Conservation (phyloP, 371 early-diverging fungal species). For the Rhizopus microsporus region DNA sequence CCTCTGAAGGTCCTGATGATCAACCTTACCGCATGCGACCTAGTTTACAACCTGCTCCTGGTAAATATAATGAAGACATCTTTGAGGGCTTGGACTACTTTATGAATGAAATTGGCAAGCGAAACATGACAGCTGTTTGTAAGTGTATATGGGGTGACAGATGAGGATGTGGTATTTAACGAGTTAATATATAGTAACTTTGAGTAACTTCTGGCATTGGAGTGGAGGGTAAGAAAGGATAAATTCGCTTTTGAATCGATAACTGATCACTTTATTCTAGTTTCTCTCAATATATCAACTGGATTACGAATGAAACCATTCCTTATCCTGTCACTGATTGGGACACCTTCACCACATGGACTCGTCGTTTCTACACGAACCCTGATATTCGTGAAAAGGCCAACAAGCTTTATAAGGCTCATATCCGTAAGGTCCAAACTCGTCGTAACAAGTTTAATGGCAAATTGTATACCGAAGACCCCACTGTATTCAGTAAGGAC, state of each 20-base stretch:
- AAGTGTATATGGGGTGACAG: slow-evolving; percentile 9
- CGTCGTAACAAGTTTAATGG: slow-evolving; percentile 41
- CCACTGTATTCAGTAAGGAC: slow-evolving; percentile 40
- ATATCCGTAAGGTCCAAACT: slow-evolving; percentile 34
- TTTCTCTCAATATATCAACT: slow-evolving; percentile 60
- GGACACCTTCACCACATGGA: slow-evolving; percentile 26
- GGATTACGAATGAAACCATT: slow-evolving; percentile 42
- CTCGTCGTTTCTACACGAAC: slow-evolving; percentile 48
- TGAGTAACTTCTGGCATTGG: slow-evolving; percentile 68
- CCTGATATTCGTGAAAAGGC: slow-evolving; percentile 12
- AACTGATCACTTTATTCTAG: slow-evolving; percentile 9
- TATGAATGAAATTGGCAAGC: slow-evolving; percentile 46
- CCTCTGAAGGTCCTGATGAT: slow-evolving; percentile 62
- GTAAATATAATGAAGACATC: slow-evolving; percentile 52
- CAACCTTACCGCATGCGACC: slow-evolving; percentile 66
- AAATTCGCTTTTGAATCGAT: background rate
- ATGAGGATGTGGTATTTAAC: background rate
- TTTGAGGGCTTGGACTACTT: slow-evolving; percentile 57
- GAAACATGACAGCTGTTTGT: slow-evolving; percentile 56
- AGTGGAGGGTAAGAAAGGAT: slow-evolving; percentile 50
- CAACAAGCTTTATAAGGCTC: slow-evolving; percentile 36
- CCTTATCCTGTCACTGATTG: slow-evolving; percentile 47
- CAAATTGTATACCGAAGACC: slow-evolving; percentile 39
- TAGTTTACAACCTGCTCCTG: slow-evolving; percentile 54
- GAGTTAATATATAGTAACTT: slow-evolving; percentile 29